Conservation (phyloP, 345 rosid genomes). For the Aquilaria malaccensis region DNA sequence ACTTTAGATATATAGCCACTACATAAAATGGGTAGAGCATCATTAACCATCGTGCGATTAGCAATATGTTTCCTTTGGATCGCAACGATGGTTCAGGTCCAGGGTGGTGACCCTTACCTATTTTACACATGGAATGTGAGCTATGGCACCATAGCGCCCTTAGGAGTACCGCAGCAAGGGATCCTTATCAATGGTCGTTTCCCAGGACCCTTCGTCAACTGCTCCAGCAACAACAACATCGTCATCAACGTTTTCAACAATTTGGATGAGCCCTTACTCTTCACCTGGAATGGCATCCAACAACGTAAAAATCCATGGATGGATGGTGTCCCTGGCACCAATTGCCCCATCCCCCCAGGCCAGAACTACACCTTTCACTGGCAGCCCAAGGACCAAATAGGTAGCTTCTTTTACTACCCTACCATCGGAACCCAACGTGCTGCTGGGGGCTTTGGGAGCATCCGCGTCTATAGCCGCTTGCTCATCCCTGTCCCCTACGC, state of each 20-base stretch:
- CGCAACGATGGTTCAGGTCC: constrained; percentile 22
- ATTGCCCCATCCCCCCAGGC: constrained; percentile 64
- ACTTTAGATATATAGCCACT: too few relatives aligned
- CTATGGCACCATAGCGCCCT: constrained; percentile 68
- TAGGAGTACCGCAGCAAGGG: constrained; percentile 66
- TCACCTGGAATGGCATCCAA: constrained; percentile 40
- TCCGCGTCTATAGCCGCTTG: constrained; percentile 55
- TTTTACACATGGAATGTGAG: constrained; percentile 70
- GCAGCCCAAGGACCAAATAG: constrained; percentile 85
- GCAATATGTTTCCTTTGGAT: constrained; percentile 10
- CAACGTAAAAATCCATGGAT: constrained; percentile 81
- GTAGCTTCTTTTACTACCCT: constrained; percentile 60
- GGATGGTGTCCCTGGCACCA: constrained; percentile 59
- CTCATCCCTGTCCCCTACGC: constrained; percentile 63
- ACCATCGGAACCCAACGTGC: constrained; percentile 38
- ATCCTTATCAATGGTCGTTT: constrained; percentile 72
- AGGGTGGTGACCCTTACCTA: constrained; percentile 64
- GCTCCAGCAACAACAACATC: constrained; percentile 70
- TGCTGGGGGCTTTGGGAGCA: constrained; percentile 61
- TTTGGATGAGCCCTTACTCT: constrained; percentile 73
- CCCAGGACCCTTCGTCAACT: constrained; percentile 77
- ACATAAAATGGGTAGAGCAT: too few relatives aligned
- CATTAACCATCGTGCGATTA: too few relatives aligned
- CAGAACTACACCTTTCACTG: constrained; percentile 62
- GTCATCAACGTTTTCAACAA: constrained; percentile 67